Conservation (phyloP, 352 stramenopile genomes). For the Phytophthora megakarya region DNA sequence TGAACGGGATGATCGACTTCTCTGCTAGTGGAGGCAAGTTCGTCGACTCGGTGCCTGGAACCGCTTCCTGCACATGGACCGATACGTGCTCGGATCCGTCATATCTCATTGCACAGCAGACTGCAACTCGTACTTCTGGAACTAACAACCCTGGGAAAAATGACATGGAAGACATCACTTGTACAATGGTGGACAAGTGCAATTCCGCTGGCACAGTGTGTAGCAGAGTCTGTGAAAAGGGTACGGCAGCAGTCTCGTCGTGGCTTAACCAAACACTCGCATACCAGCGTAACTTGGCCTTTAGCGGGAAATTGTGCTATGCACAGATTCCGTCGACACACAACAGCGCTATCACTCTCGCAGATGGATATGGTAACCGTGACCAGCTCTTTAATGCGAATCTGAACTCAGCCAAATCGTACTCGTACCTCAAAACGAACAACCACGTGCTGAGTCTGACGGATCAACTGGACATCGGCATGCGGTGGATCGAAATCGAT, state of each 20-base stretch:
- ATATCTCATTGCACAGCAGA: slow-evolving; percentile 38
- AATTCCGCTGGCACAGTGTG: slow-evolving; percentile 43
- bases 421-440: slow-evolving; percentile 69
- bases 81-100: slow-evolving; percentile 44
- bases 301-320: slow-evolving; percentile 47
- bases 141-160: slow-evolving; percentile 53
- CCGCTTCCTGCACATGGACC: slow-evolving; percentile 38
- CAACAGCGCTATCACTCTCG: slow-evolving; percentile 65
- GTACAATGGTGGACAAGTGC: slow-evolving; percentile 44
- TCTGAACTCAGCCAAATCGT: slow-evolving; percentile 43
- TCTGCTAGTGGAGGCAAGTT: slow-evolving; percentile 34
- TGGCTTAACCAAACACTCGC: slow-evolving; percentile 51
- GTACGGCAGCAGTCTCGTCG: slow-evolving; percentile 33
- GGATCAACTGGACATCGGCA: slow-evolving; percentile 61
- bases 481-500: slow-evolving; percentile 68
- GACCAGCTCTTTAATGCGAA: slow-evolving; percentile 65
- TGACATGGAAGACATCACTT: slow-evolving; percentile 35
- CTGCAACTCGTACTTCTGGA: slow-evolving; percentile 34
- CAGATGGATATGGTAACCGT: slow-evolving; percentile 60
- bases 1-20: slow-evolving; percentile 58
- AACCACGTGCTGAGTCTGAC: slow-evolving; percentile 65
- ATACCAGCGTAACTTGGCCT: slow-evolving; percentile 54
- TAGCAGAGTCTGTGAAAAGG: slow-evolving; percentile 53
- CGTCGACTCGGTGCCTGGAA: slow-evolving; percentile 43
- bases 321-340: slow-evolving; percentile 57